Percentiles rank a stretch among this genome's conserved stretches.
Conservation (phyloP, 148 eudicot genomes). For the Rhododendron henanense region DNA sequence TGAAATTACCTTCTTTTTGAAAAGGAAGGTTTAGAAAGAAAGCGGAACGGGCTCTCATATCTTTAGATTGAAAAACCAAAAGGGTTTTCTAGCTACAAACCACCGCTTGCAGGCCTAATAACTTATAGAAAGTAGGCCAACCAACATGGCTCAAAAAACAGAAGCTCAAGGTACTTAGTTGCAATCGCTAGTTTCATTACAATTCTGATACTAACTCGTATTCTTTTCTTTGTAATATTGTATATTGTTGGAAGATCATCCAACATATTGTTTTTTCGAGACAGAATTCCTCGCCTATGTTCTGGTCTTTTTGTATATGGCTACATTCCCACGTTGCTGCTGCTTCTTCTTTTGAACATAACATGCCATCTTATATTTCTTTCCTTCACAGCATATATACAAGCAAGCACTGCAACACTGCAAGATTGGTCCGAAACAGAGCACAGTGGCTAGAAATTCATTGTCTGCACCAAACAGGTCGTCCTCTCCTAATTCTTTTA, state of each 20-base stretch:
- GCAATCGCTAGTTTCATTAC: neutral
- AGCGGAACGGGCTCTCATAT: neutral
- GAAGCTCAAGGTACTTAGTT: neutral
- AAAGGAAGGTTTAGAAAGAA: no score
- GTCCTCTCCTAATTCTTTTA: conserved; percentile 70
- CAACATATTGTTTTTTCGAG: neutral
- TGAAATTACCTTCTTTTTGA: no score
- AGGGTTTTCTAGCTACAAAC: neutral
- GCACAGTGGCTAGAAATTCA: conserved; percentile 55
- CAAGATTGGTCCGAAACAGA: conserved; percentile 75
- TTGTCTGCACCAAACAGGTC: conserved; percentile 66
- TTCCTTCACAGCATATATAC: conserved; percentile 55
- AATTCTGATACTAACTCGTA: neutral
- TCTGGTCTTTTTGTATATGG: neutral
- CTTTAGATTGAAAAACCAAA: neutral
- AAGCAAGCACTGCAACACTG: conserved; percentile 84
- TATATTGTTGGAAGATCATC: neutral
- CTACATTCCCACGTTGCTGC: neutral
- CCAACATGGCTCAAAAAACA: neutral
- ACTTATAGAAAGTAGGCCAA: neutral
- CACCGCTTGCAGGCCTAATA: neutral
- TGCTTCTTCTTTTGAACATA: neutral
- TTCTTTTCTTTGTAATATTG: neutral
- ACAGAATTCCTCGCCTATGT: neutral
- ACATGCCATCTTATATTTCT: conserved; percentile 5